Percentiles rank a stretch among this genome's conserved stretches.
phyloP scores from a whole-genome alignment of 2,329 filamentous ascomycete species.

The Cladosporium sphaerospermum region DNA sequence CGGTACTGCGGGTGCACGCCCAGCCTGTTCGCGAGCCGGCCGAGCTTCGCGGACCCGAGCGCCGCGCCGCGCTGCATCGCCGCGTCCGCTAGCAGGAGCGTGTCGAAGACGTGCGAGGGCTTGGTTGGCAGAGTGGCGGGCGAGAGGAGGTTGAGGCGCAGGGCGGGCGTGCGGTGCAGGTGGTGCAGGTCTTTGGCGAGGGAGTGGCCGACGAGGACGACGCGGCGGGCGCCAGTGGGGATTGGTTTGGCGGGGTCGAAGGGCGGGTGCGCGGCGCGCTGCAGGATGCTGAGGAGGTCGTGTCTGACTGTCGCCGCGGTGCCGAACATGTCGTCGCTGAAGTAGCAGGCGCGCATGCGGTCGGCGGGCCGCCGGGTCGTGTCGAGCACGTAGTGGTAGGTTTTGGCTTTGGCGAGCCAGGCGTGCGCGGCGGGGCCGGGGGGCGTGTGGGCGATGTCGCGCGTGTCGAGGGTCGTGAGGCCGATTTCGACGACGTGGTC shows the following conservation, averaged over 20 bases:
- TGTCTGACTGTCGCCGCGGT: background rate
- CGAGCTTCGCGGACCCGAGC: slow-evolving; percentile 38
- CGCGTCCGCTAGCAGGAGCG: slow-evolving; percentile 20
- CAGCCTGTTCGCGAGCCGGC: slow-evolving; percentile 64
- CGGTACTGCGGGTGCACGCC: slow-evolving; percentile 46
- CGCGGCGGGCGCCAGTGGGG: slow-evolving; percentile 38
- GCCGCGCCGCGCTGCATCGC: slow-evolving; percentile 9
- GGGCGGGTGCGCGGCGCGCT: background rate
- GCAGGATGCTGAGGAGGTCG: background rate
- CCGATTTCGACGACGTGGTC: slow-evolving; percentile 73
- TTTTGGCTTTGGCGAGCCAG: slow-evolving; percentile 61
- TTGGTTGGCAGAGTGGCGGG: background rate
- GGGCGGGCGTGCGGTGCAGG: slow-evolving; percentile 44
- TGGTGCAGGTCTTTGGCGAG: slow-evolving; percentile 58
- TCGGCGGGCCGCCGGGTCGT: slow-evolving; percentile 32
- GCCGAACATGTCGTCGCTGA: slow-evolving; percentile 44
- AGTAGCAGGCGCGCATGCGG: slow-evolving; percentile 43
- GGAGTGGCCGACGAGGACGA: slow-evolving; percentile 58
- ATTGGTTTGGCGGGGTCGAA: slow-evolving; percentile 13
- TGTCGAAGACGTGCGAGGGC: slow-evolving; percentile 47
- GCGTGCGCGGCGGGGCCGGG: slow-evolving; percentile 55
- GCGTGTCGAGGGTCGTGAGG: slow-evolving; percentile 67
- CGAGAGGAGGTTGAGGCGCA: slow-evolving; percentile 31
- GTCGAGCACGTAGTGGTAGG: slow-evolving; percentile 54
- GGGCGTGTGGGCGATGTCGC: slow-evolving; percentile 44